Evolutionary conservation across 2,329 filamentous ascomycete genomes (phyloP), one percentile per base, ranked within the genome.

Genomic region (Monilinia laxa): DNA sequence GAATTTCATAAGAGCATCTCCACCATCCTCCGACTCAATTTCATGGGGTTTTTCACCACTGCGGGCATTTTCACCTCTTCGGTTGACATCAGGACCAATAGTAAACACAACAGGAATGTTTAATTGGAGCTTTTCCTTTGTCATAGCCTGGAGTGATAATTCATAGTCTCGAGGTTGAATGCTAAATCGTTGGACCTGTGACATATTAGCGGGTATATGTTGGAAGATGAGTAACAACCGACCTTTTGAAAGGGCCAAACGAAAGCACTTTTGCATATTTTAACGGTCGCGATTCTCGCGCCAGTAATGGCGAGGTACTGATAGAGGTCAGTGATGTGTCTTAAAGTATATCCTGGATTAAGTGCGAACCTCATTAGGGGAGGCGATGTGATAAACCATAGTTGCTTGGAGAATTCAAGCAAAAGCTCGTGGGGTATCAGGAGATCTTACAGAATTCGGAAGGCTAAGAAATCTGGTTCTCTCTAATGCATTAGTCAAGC

Each of bases 251-350:
- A 86, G 65, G 90, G 90, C 78, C 83, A 84, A 23, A 92, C 83
- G 80, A 89, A 87, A 65, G 88, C 83, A 71, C 91, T 90, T 80
- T 96, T 96, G 75, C 85, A 87, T 77, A 96, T 93, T 72, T 86
- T 85, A 73, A 96, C 86, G 74, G 84, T 88, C 54, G 87, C 82
- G 73, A 96, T 84, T 71, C 89, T 87, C 79, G 88, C 88, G 80
- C 92, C 92, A 73, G 91, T 95, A 73, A 95, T 86, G 82, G 92
- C 91, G 79, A 96, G 90, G 83, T 95, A 96, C 80, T 92, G 86
- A 79, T 93, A 90, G 38, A 91, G 88, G 66, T 86, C 85, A 25
- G 90, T 89, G 70, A 92, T 84, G 77, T 54, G n/a, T 42, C 16
- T 42, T 16, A 4, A 28, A 28, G 49, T 2, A 16, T 35, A 38